Base-by-base conservation (phyloP, 2,329 filamentous ascomycete genomes). In the Cercospora brassicicola region DNA sequence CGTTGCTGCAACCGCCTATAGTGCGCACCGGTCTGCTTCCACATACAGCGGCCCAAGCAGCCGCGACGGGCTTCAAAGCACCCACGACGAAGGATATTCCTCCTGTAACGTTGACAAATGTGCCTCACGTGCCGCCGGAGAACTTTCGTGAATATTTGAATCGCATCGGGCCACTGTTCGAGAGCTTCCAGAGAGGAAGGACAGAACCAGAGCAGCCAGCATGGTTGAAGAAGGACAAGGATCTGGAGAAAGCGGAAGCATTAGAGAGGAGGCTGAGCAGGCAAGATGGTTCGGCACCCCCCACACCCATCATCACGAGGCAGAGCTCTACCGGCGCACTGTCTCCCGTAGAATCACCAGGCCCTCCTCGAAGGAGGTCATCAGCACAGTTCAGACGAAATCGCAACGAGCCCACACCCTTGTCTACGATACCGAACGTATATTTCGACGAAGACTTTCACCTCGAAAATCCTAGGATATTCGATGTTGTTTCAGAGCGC, bases 361-460 rank as follows among this genome's bases (percentile, higher is more conserved):
- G 64, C 6, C 82, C 82, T 62, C 73, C 79, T n/a, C 81, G 79
- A 72, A 83, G 86, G 72, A 83, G 84, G 64, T 84, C 81, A 30
- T 87, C 83, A 73, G 84, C 81, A 42, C 76, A 74, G 30, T 77
- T 81, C 66, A 87, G 87, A 74, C 88, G 89, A 72, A 85, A 85
- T 48, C 80, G 85, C 0, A 91, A 94, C 68, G 91, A 91, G 0
- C 89, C 91, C 1, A 93, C 95, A 1, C 95, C 94, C 0, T 79
- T 99, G 30, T 95, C 93, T 4, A 98, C 94, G 0, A 97, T 99
- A 53, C 95, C 95, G 0, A 87, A 84, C 59, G 92, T 99, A 10
- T 99, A 98, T 77, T 97, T 97, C 74, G 95, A 98, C 64, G 91
- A 96, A 36, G 90, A 93, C 74, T 99, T 99, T 73, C 94, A 93